Base-by-base conservation (phyloP, 2,329 filamentous ascomycete species). In the Colletotrichum sp. region DNA sequence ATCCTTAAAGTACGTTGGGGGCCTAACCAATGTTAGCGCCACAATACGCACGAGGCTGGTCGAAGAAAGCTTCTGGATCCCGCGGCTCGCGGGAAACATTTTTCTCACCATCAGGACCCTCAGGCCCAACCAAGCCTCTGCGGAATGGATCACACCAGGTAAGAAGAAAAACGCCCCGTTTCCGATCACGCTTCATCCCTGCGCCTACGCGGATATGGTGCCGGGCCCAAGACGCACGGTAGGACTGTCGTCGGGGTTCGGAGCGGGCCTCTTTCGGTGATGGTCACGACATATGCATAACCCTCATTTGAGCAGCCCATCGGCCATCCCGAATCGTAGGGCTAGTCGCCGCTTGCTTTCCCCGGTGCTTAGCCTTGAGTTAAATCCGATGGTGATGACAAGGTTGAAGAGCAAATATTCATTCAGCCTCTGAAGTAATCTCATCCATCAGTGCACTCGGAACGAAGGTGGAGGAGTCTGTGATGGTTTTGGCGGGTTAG, bases 261-360 rank as follows among this genome's bases (percentile, higher is more conserved):
- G 73, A 69, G 57, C 64, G 73, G 73, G 44, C 30, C 70, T 64
- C 39, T 34, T 59, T 76, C 59, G 70, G 70, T 21, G 57, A 57
- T 44, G 39, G 34, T 49, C 52, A 32, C 21, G 36, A 52, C 64
- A 59, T 67, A 34, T 68, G 70, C 70, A 76, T 76, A 49, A 69
- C 24, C n/a, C 70, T 73, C 73, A 73, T 73, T 69, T 69, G 21
- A 65, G 32, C 21, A 21, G 28, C 28, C 18, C n/a, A 21, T 73
- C 70, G 64, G 73, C 70, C 64, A 68, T 21, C 55, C 73, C 70
- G 69, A 52, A 26, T 28, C 18, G 15, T 60, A 65, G 70, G 64
- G 36, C 59, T 44, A 70, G 21, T 32, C 39, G 26, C 30, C 62
- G 30, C 52, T 49, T 49, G 24, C 21, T 70, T n/a, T 26, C 24